A percentile compares a stretch with the other conserved stretches of the same genome.
phyloP scores from a whole-genome alignment of 176 grass and related monocot genomes.

The Musa itinerans region DNA sequence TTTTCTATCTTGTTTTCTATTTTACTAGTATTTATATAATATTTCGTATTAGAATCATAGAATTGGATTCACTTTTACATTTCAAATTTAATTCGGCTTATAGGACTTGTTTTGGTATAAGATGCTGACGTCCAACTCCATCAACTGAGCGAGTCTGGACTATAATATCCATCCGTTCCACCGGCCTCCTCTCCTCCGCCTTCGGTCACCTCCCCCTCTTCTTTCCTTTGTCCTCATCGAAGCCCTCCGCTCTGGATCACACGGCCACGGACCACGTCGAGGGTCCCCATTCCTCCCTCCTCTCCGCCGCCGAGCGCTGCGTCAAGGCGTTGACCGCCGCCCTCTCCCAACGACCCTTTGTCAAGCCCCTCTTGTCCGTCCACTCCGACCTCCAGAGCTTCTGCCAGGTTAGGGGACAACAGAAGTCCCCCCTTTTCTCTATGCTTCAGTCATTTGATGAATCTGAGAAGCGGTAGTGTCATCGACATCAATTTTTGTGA shows the following conservation, averaged over 20 bases:
- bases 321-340: conserved; percentile 47
- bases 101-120: too few relatives aligned
- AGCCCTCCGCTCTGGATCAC: not conserved
- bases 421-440: not conserved
- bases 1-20: too few relatives aligned
- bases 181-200: conserved; percentile 45
- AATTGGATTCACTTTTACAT: too few relatives aligned
- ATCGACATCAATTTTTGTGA: not conserved
- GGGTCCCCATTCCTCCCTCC: conserved; percentile 2
- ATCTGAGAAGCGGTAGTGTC: not conserved
- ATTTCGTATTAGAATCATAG: too few relatives aligned
- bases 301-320: conserved; percentile 24
- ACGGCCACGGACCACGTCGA: not conserved
- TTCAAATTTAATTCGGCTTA: too few relatives aligned
- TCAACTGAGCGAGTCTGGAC: too few relatives aligned
- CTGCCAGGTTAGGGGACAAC: conserved; percentile 42
- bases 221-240: conserved; percentile 14
- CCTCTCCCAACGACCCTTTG: conserved; percentile 47
- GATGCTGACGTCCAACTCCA: too few relatives aligned
- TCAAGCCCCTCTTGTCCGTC: conserved; percentile 47
- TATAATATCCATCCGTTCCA: conserved; percentile 4
- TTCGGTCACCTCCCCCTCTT: conserved; percentile 22
- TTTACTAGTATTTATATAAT: too few relatives aligned
- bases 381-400: conserved; percentile 53
- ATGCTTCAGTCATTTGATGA: not conserved